Conservation (phyloP, 2,329 filamentous ascomycete species). For the Trichoderma pleuroti region DNA sequence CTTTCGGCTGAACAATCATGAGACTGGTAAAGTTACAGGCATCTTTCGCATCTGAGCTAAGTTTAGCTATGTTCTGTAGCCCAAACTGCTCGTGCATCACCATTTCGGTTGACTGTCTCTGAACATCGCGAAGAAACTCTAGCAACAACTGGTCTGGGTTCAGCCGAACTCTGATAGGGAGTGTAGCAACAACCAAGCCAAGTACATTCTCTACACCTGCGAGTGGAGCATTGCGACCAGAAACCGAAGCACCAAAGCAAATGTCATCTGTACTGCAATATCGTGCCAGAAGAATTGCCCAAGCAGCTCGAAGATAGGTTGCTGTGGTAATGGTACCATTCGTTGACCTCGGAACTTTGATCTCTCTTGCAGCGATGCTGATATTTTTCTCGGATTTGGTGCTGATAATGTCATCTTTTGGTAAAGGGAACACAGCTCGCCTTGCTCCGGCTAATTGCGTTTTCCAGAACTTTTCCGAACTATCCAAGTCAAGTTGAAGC, state of each 20-base stretch:
- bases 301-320: slow-evolving; percentile 13
- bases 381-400: neutral
- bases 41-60: neutral
- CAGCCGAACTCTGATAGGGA: slow-evolving; percentile 21
- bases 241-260: slow-evolving; percentile 20
- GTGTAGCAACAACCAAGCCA: slow-evolving; percentile 18
- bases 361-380: neutral
- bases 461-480: slow-evolving; percentile 18
- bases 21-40: slow-evolving; percentile 13
- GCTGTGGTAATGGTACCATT: slow-evolving; percentile 4
- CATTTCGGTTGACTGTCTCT: slow-evolving; percentile 20
- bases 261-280: slow-evolving; percentile 21
- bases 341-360: neutral
- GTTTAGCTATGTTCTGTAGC: slow-evolving; percentile 14
- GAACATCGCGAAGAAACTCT: slow-evolving; percentile 18
- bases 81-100: slow-evolving; percentile 9
- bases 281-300: slow-evolving; percentile 12
- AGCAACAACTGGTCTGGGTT: slow-evolving; percentile 7
- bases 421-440: neutral
- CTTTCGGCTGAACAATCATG: slow-evolving; percentile 3
- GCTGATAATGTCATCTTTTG: neutral
- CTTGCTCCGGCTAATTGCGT: slow-evolving; percentile 18
- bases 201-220: neutral
- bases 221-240: slow-evolving; percentile 21
- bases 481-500: neutral